phyloP scores from a whole-genome alignment of 352 stramenopile species.

The Aphanomyces cochlioides region DNA sequence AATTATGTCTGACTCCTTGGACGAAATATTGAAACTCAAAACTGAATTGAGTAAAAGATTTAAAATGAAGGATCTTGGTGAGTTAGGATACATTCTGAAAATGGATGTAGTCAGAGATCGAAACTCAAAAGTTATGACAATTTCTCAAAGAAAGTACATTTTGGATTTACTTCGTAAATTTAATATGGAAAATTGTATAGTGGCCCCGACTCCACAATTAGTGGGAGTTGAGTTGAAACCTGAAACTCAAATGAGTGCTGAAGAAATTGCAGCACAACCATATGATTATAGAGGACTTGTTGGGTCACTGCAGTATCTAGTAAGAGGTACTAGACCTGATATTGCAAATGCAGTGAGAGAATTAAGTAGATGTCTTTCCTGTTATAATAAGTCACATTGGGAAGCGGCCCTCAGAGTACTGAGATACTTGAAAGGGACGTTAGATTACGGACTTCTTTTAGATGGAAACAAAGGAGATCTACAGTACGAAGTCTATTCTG shows the following conservation, averaged over 20 bases:
- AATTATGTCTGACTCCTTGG: conserved; percentile 30
- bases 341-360: too few species aligned
- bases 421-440: too few species aligned
- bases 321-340: too few species aligned
- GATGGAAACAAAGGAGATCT: too few species aligned
- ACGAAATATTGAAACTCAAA: conserved; percentile 32
- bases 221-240: conserved; percentile 7
- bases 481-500: too few species aligned
- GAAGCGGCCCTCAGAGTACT: too few species aligned
- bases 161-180: conserved; percentile 23
- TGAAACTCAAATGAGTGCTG: conserved; percentile 31
- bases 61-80: conserved; percentile 39
- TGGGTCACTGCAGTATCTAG: conserved; percentile 33
- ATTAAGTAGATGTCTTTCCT: too few species aligned
- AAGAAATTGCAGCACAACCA: conserved; percentile 32
- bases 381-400: too few species aligned
- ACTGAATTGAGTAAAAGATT: conserved; percentile 33
- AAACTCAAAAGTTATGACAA: background rate
- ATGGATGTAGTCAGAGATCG: background rate
- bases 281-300: conserved; percentile 27
- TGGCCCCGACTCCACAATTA: conserved; percentile 22
- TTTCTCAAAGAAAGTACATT: conserved; percentile 26
- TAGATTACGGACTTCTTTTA: too few species aligned
- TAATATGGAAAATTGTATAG: conserved; percentile 6
- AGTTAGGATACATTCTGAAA: conserved; percentile 38